Percentiles rank a stretch among this genome's conserved stretches.
These are phyloP conservation scores for Bocquillonia castaneifolia DNA, from an alignment of 441 rosid species.

Conservation along the genomic window DNA sequence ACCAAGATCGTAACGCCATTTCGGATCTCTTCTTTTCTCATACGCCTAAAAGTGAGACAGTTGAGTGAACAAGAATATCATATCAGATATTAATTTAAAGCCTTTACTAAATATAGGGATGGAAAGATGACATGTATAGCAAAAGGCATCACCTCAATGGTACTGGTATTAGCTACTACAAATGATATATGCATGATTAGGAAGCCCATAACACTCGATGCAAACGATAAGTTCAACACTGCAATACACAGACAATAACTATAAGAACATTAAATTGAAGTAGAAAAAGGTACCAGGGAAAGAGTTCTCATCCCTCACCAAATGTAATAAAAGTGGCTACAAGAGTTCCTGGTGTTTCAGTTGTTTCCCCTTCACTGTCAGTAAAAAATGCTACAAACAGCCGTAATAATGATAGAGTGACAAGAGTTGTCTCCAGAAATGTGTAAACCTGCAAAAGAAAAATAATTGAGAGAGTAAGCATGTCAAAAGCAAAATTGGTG, in stretches of 20 bases:
- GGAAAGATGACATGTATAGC: conserved; percentile 2
- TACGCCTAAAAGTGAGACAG: conserved; percentile 51
- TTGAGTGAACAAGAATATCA: conserved; percentile 15
- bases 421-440: conserved; percentile 77
- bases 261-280: conserved; percentile 7
- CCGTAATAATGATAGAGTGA: conserved; percentile 56
- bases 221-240: conserved; percentile 86
- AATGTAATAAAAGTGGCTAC: conserved; percentile 67
- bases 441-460: conserved; percentile 72
- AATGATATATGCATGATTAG: conserved; percentile 69
- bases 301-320: conserved; percentile 34
- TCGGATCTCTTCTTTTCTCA: conserved; percentile 63
- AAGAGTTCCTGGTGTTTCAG: conserved; percentile 61
- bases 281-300: not conserved
- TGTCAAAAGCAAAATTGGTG: not conserved
- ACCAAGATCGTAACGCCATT: conserved; percentile 86
- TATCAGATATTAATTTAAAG: not conserved
- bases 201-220: conserved; percentile 79
- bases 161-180: conserved; percentile 60
- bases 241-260: conserved; percentile 23
- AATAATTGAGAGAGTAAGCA: not conserved
- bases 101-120: not conserved
- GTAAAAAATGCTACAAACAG: conserved; percentile 65
- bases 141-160: conserved; percentile 66
- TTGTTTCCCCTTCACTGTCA: conserved; percentile 51